Base-by-base conservation (phyloP, 2,329 filamentous ascomycete species). In the Aspergillus hortae region DNA sequence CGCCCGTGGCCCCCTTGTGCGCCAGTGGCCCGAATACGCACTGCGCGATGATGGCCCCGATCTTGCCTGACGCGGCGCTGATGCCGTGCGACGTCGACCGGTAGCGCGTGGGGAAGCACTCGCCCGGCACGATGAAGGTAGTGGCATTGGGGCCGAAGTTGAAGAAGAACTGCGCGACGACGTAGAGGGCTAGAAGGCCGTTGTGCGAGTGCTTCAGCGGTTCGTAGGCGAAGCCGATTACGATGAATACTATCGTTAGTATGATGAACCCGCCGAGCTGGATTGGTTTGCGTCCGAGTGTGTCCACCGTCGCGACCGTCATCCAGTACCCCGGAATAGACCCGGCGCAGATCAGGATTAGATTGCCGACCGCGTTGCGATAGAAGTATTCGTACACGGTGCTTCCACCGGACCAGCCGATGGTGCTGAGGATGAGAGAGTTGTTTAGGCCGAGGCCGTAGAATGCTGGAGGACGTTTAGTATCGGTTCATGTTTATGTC, bases 261-360 rank as follows among this genome's bases (percentile, higher is more conserved):
- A 86, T 63, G 2, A 77, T 59, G 67, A 87, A 88, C 14, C 84
- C 84, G 43, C 79, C 65, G 2, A 88, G 68, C 74, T 85, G 89
- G 52, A 92, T 90, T 1, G 87, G 82, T 76, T 90, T 91, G 63
- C 89, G 86, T 48, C 88, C 89, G 11, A 91, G 62, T 1, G 80
- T 88, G 70, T 92, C 88, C 51, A 90, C 83, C 1, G 82, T 84
- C 11, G 84, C 84, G 6, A 91, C 88, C 0, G 87, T 89, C 14
- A 90, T 81, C 88, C 88, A 92, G 77, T 92, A 92, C 14, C 89
- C 89, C 0, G 89, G 89, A 12, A 92, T 88, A 45, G 89, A 86
- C 52, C 88, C 89, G 4, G 89, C 88, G 54, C 88, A 83, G 60
- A 91, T 85, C 46, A 92, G 80, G 59, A 92, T 89, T 61, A 92